Base-by-base conservation (phyloP, 495 filamentous ascomycete genomes). In the Penicillium ochrochloron region DNA sequence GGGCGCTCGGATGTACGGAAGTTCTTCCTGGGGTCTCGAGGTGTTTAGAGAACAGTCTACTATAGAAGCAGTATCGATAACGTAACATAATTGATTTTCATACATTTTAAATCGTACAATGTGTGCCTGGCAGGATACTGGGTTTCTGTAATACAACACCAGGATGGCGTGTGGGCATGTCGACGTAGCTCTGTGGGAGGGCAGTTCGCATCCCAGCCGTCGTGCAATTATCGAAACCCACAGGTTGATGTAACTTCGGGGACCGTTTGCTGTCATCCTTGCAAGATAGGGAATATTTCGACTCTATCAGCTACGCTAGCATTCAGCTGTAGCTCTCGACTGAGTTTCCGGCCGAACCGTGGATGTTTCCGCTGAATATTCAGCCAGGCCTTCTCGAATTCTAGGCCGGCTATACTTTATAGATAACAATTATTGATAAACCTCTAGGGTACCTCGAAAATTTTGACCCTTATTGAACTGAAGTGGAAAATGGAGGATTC, bases 1-100 rank as follows among this genome's bases (percentile, higher is more conserved):
- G 27, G 52, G 29, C 25, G 29, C 27, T 33, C 52, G 29, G 29
- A 21, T 54, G 52, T 29, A 54, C 21, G 29, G 52, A 54, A 54
- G 29, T 9, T 27, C 15, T 29, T 14, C 15, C 5, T 2, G 12
- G 51, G 17, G 25, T 17, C 27, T 53, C 2, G 5, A 3, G 27
- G 11, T 50, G 21, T 27, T 10, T 10, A 27, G 8, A 27, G 12
- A 27, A n/a, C 10, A 15, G 17, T 5, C 10, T 50, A 50, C 9
- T 27, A 7, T 41, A 27, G 46, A 50, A 25, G 21, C 5, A 50
- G 27, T 50, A 27, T 50, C 5, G 21, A 17, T n/a, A 11, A 14
- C 3, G 46, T 29, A 25, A 50, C 25, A 25, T 7, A 5, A 50
- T 27, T 50, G 4, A 5, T 14, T 27, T 50, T 25, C 2, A 4